Base-by-base conservation (phyloP, 805 yeast species). In the Starmerella stigmatis region DNA sequence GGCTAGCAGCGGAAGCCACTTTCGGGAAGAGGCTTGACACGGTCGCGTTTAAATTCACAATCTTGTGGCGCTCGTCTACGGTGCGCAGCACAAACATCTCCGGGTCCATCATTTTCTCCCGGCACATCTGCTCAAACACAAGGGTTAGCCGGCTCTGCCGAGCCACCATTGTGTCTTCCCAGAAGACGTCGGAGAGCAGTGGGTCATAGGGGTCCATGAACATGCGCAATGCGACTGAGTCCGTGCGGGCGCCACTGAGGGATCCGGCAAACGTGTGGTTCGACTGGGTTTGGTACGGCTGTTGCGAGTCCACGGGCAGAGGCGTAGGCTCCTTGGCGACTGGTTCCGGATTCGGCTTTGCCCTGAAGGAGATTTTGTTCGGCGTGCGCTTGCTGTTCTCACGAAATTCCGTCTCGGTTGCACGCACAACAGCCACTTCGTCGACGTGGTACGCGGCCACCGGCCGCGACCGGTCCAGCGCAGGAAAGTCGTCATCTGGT, bases 401-500 rank as follows among this genome's bases (percentile, higher is more conserved):
- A 2, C 41, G 44, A 28, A 42, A 47, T 52, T 64, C 66, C 3
- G 60, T 68, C 3, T 59, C 56, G 2, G 65, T 54, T 2, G 82
- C 84, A 50, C 62, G 66, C 43, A 86, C 79, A 11, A 92, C 59
- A 0, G 94, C 94, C 45, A 92, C 74, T 53, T 86, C 96, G 52
- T 79, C 84, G 44, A 78, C 80, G 20, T 86, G 83, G 60, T 86
- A 84, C 0, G 89, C 76, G 2, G 77, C 67, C 22, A 92, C 67
- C 4, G 67, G 56, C 43, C 88, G 68, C 0, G 74, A 70, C 51
- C 96, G 67, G 36, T 81, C 89, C 45, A 92, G 66, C 1, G 88
- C 76, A 1, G 97, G 97, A 66, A 92, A 88, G 43, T 86, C 84
- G 28, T 75, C 80, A 54, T 94, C 98, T 44, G 85, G 86, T 30